Conservation (phyloP, 2,329 filamentous ascomycete species). For the Orbilia oligospora region DNA sequence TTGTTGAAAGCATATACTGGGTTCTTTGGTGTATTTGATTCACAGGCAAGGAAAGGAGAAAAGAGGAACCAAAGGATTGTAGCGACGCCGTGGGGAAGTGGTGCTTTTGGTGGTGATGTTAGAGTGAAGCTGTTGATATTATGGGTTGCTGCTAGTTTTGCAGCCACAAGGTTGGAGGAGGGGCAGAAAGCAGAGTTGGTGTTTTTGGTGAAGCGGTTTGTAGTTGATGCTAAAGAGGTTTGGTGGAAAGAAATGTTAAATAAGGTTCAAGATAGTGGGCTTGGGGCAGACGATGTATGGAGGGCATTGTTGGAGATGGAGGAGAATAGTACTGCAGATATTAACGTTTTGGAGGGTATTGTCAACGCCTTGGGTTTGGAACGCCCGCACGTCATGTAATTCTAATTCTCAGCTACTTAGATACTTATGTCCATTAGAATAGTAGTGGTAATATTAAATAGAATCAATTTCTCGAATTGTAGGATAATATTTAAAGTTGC, state of each 20-base stretch:
- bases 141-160: conserved; percentile 54
- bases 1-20: conserved; percentile 55
- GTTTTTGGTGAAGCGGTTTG: conserved; percentile 51
- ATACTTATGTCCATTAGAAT: background rate
- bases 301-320: conserved; percentile 13
- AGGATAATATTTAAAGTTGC: background rate
- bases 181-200: conserved; percentile 24
- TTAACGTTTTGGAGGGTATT: conserved; percentile 8
- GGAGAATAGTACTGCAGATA: background rate
- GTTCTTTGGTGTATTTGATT: conserved; percentile 36
- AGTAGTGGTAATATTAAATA: background rate
- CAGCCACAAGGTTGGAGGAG: conserved; percentile 7
- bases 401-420: background rate
- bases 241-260: conserved; percentile 47
- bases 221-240: conserved; percentile 41
- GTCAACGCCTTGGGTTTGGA: conserved; percentile 19
- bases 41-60: background rate
- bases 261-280: conserved; percentile 19
- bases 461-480: background rate
- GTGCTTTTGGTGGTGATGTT: conserved; percentile 56
- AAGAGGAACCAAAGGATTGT: conserved; percentile 43
- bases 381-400: conserved; percentile 10
- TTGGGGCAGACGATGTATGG: conserved; percentile 44
- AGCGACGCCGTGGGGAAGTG: conserved; percentile 51
- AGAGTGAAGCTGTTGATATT: conserved; percentile 47